Evolutionary conservation across 2,329 filamentous ascomycete species (phyloP).

Genomic region (Scedosporium dehoogii): DNA sequence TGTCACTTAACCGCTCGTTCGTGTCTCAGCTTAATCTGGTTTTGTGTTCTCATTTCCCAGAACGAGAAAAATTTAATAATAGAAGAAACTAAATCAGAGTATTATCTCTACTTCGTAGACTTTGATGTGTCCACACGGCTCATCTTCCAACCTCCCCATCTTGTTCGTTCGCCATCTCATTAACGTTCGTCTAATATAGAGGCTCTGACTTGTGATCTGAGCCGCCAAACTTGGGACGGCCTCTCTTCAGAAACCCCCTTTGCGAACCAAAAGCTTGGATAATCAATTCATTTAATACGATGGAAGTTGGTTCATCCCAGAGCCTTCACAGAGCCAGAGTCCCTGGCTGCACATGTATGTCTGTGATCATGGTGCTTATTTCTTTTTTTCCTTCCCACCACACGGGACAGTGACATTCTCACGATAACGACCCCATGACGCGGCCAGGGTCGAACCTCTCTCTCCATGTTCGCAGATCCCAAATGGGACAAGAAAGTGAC

Average conservation of each 20-base stretch:
- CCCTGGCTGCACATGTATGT: too few species aligned
- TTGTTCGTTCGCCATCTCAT: background rate
- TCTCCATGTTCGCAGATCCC: background rate
- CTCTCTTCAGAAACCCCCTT: background rate
- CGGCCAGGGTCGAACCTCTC: background rate
- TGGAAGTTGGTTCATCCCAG: too few species aligned
- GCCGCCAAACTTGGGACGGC: too few species aligned
- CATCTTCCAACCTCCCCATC: too few species aligned
- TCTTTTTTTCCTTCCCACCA: too few species aligned
- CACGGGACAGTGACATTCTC: too few species aligned
- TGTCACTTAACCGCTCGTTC: background rate
- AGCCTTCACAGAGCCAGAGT: too few species aligned
- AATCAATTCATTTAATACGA: too few species aligned
- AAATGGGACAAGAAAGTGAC: background rate
- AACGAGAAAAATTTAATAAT: background rate
- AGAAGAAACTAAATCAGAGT: too few species aligned
- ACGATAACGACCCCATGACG: too few species aligned
- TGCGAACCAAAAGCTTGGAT: background rate
- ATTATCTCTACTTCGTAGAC: background rate
- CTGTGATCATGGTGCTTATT: too few species aligned
- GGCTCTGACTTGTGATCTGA: too few species aligned
- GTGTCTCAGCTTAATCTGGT: background rate
- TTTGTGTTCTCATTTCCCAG: background rate
- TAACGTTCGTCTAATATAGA: background rate
- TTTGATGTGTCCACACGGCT: background rate